These are phyloP conservation scores for Metroxylon sagu DNA, from an alignment of 176 grass and related monocot species.

Conservation along the genomic window DNA sequence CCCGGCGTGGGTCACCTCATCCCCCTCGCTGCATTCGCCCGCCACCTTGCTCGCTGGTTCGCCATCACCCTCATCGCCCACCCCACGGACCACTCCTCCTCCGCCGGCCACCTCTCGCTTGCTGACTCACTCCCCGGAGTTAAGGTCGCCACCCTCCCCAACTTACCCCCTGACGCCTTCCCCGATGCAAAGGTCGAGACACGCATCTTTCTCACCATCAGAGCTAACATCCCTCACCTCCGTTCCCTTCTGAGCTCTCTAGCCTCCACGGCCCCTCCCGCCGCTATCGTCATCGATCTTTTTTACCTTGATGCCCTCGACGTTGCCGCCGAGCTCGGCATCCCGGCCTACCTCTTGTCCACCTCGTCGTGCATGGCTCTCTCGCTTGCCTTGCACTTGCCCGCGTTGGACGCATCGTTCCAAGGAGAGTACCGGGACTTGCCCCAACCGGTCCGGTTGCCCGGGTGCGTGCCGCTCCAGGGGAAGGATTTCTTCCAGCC, in stretches of 20 bases:
- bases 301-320: slow-evolving; percentile 10
- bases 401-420: slow-evolving; percentile 1
- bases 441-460: slow-evolving; percentile 8
- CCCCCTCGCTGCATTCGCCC: slow-evolving; percentile 11
- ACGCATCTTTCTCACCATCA: slow-evolving; percentile 6
- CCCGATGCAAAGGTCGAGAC: not conserved
- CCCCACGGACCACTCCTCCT: not conserved
- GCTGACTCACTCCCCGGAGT: not conserved
- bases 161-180: no score
- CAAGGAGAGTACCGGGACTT: slow-evolving; percentile 2
- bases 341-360: slow-evolving; percentile 25
- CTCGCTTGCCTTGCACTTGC: slow-evolving; percentile 11
- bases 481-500: slow-evolving; percentile 13
- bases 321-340: not conserved
- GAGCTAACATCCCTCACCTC: not conserved
- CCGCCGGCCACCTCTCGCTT: not conserved
- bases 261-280: not conserved
- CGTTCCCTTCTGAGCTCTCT: slow-evolving; percentile 1
- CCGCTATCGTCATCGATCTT: slow-evolving; percentile 18
- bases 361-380: slow-evolving; percentile 1
- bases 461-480: slow-evolving; percentile 22
- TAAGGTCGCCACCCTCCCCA: no score
- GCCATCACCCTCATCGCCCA: slow-evolving; percentile 16
- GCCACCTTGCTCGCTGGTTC: not conserved
- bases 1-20: slow-evolving; percentile 32